Percentiles rank a stretch among this genome's conserved stretches.
Conservation (phyloP, 768 basidiomycete genomes). For the Russula sp. region DNA sequence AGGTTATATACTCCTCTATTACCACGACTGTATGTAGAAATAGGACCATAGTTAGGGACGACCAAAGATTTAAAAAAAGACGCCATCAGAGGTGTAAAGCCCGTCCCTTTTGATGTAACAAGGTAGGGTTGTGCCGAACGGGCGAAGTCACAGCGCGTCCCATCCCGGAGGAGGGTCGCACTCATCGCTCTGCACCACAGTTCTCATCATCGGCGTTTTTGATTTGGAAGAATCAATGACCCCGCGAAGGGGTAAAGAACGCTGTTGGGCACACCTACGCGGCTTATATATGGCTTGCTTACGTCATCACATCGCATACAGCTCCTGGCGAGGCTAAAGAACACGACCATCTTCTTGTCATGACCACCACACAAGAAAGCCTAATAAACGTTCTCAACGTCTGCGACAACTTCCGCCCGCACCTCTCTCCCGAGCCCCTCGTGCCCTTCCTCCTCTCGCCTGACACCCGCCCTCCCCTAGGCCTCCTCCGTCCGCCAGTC, state of each 20-base stretch:
- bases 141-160: conserved; percentile 21
- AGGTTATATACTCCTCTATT: not conserved
- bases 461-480: conserved; percentile 46
- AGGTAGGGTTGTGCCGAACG: conserved; percentile 24
- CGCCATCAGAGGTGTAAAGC: conserved; percentile 23
- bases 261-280: not conserved
- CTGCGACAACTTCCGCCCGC: conserved; percentile 63
- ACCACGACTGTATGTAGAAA: not conserved
- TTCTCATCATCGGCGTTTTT: conserved; percentile 32
- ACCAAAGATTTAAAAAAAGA: not conserved
- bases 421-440: conserved; percentile 35
- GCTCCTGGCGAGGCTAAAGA: too few relatives aligned
- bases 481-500: conserved; percentile 52
- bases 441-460: conserved; percentile 50
- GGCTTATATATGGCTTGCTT: not conserved
- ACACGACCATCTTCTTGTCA: too few relatives aligned
- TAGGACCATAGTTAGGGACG: too few relatives aligned
- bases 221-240: conserved; percentile 39
- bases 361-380: not conserved
- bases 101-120: conserved; percentile 25
- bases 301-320: too few relatives aligned
- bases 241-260: not conserved
- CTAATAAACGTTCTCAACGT: conserved; percentile 58
- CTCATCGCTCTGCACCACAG: conserved; percentile 23
- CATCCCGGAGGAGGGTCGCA: conserved; percentile 20